Base-by-base conservation (phyloP, 1,284 basidiomycete species). In the Malassezia restricta region DNA sequence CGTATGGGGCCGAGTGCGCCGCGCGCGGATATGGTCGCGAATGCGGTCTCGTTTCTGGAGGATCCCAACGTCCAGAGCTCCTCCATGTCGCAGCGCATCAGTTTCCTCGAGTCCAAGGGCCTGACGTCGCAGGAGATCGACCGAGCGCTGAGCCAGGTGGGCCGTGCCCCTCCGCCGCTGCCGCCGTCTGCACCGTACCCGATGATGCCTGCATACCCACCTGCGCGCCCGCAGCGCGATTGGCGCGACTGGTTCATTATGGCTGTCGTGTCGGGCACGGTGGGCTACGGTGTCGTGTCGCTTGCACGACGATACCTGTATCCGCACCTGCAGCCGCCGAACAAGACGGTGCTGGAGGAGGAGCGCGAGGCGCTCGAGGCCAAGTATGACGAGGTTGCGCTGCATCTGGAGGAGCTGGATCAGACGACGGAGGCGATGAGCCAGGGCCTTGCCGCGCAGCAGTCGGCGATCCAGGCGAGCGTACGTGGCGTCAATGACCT, bases 41-140 rank as follows among this genome's bases (percentile, higher is more conserved):
- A 59, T 30, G 70, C 70, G 11, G 51, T 73, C 43, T 62, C 60
- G 44, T 73, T 73, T 47, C 65, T 73, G 31, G 49, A 55, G 6
- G 68, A 73, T 41, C 67, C 70, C n/a, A 71, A 85, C 82, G 76
- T 79, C 27, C 69, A 75, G 70, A 78, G 82, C 28, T 86, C 88
- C 1, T 78, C 88, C 1, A 75, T 95, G 31, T 80, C 84, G 5
- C 87, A 92, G 72, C 81, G 87, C 44, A 81, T 98, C 46, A 83
- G 87, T 66, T 98, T 96, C 76, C 80, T 98, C 24, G 86, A 95
- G 69, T 85, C 87, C 5, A 96, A 96, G 74, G 92, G 92, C 1
- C 77, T 98, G 27, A 84, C 82, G 0, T 79, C 80, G 14, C 72
- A 78, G 11, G 92, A 98, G 75, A 91, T 96, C 58, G 87, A 95